phyloP scores from a whole-genome alignment of 345 rosid genomes.

The Ceriops decandra region DNA sequence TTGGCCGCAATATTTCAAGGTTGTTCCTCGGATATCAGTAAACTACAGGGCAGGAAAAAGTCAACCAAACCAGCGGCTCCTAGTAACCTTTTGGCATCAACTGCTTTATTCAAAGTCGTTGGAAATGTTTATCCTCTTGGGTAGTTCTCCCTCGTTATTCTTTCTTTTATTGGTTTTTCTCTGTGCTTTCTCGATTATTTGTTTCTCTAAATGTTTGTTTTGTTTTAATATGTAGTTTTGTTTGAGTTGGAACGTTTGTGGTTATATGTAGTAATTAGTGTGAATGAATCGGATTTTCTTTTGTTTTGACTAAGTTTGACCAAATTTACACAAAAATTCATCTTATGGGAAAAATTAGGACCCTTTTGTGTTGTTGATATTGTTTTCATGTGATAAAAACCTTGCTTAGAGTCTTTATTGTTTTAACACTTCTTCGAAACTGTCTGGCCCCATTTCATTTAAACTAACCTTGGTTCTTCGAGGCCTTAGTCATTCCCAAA shows the following conservation, averaged over 20 bases:
- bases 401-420: background rate
- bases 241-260: background rate
- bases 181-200: background rate
- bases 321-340: background rate
- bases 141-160: constrained; percentile 27
- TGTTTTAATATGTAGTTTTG: background rate
- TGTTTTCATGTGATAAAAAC: background rate
- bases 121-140: constrained; percentile 96
- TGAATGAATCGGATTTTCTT: background rate
- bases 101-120: constrained; percentile 55
- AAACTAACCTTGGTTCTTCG: background rate
- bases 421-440: background rate
- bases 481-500: background rate
- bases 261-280: background rate
- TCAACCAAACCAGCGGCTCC: constrained; percentile 13
- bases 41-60: constrained; percentile 22
- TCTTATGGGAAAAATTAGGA: too few relatives aligned
- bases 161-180: background rate
- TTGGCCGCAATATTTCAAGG: constrained; percentile 19
- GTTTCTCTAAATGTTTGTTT: background rate
- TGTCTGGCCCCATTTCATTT: background rate
- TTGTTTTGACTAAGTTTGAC: background rate
- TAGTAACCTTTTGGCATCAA: constrained; percentile 29
- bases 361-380: too few relatives aligned
- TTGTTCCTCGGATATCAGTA: constrained; percentile 30